Conservation (phyloP, 2,329 filamentous ascomycete species). For the Atkinsonella hypoxylon region DNA sequence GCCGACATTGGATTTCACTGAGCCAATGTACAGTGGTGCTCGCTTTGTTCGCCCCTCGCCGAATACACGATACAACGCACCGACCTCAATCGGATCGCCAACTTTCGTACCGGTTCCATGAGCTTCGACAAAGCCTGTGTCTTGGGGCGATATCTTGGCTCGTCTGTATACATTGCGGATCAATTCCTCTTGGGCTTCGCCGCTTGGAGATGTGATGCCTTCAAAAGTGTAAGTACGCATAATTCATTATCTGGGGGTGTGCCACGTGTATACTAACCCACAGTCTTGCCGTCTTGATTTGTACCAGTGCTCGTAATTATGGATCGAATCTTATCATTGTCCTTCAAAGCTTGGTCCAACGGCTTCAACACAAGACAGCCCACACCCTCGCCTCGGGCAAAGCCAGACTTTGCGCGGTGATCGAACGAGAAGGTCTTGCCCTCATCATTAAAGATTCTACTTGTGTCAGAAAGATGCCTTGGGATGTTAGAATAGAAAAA, state of each 20-base stretch:
- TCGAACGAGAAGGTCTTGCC: constrained; percentile 35
- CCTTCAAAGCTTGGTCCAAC: constrained; percentile 39
- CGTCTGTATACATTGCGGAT: constrained; percentile 25
- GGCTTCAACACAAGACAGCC: constrained; percentile 46
- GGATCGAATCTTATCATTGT: constrained; percentile 41
- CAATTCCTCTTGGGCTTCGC: constrained; percentile 31
- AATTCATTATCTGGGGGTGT: too few relatives aligned
- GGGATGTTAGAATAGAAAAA: not conserved
- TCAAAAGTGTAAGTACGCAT: constrained; percentile 13
- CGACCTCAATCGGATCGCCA: constrained; percentile 42
- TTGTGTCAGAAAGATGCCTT: too few relatives aligned
- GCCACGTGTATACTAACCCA: constrained; percentile 5
- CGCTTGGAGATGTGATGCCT: constrained; percentile 45
- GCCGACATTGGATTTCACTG: constrained; percentile 38
- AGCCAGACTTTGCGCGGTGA: constrained; percentile 30
- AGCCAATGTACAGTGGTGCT: constrained; percentile 32
- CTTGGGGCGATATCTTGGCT: constrained; percentile 16
- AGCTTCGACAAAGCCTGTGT: constrained; percentile 30
- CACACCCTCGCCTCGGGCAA: constrained; percentile 48
- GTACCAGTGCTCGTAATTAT: constrained; percentile 37
- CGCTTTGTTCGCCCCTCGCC: constrained; percentile 23
- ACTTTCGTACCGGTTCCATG: constrained; percentile 45
- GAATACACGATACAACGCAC: constrained; percentile 33
- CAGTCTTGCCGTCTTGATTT: constrained; percentile 43
- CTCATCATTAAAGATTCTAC: constrained; percentile 31